Conservation (phyloP, 2,329 filamentous ascomycete genomes). For the Colletotrichum phormii region DNA sequence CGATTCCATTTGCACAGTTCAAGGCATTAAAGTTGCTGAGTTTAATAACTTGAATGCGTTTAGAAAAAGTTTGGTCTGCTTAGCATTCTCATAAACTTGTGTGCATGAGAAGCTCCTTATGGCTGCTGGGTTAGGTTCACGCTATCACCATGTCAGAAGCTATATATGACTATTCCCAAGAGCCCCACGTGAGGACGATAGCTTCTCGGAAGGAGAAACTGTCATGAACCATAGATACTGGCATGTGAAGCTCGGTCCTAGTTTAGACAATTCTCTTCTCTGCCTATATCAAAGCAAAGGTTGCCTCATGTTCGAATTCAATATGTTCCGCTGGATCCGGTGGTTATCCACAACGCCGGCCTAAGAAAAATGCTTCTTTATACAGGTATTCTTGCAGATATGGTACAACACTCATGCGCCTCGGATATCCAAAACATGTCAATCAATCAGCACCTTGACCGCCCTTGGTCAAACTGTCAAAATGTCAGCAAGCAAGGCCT, state of each 20-base stretch:
- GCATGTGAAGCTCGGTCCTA: not conserved
- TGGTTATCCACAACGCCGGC: not conserved
- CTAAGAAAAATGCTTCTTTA: not conserved
- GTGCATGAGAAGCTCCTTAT: not conserved
- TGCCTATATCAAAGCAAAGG: not conserved
- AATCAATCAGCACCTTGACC: not conserved
- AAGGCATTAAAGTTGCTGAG: not conserved
- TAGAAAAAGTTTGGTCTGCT: not conserved
- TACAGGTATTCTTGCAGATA: not conserved
- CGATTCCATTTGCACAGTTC: not conserved
- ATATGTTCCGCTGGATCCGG: not conserved
- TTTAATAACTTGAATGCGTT: too few species aligned
- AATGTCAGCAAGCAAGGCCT: not conserved
- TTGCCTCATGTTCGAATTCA: not conserved
- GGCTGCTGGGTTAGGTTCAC: too few species aligned
- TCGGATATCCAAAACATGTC: not conserved
- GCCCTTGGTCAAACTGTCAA: constrained; percentile 21
- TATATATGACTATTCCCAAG: not conserved
- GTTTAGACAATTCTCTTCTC: too few species aligned
- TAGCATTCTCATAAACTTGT: not conserved
- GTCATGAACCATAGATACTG: not conserved
- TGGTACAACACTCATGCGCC: not conserved
- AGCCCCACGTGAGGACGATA: not conserved
- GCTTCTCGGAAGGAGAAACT: not conserved
- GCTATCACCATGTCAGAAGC: not conserved